A percentile compares a stretch with the other conserved stretches of the same genome.
phyloP scores from a whole-genome alignment of 1,284 basidiomycete species.

The Phlebopus sp. region DNA sequence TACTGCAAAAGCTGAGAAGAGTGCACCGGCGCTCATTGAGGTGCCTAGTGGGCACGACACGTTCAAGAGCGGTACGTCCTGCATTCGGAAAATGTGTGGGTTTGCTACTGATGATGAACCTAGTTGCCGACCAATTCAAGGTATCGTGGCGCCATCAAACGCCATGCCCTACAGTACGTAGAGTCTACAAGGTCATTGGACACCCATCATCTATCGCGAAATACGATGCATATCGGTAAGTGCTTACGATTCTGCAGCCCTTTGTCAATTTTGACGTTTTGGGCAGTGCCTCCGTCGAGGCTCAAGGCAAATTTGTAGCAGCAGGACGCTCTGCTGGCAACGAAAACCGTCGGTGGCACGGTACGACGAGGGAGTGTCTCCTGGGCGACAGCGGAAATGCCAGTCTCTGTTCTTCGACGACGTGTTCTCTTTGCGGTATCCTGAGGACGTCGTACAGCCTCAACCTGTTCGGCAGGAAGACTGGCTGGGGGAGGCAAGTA shows the following conservation, averaged over 20 bases:
- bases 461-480: constrained; percentile 58
- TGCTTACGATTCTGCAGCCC: neutral
- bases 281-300: constrained; percentile 48
- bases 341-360: constrained; percentile 47
- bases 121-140: constrained; percentile 64
- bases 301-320: constrained; percentile 51
- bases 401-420: constrained; percentile 49
- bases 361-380: constrained; percentile 48
- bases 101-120: constrained; percentile 7
- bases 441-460: constrained; percentile 59
- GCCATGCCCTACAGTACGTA: constrained; percentile 50
- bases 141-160: constrained; percentile 63
- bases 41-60: constrained; percentile 57
- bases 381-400: constrained; percentile 58
- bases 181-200: constrained; percentile 58
- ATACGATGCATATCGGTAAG: constrained; percentile 59
- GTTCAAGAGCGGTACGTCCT: constrained; percentile 54
- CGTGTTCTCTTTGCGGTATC: constrained; percentile 59
- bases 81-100: neutral
- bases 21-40: constrained; percentile 53
- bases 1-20: constrained; percentile 48
- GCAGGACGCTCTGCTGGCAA: constrained; percentile 55
- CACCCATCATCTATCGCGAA: constrained; percentile 43
- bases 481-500: constrained; percentile 58
- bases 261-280: constrained; percentile 1